Evolutionary conservation across 2,329 filamentous ascomycete species (phyloP).

Genomic region (Diaporthe sp.): DNA sequence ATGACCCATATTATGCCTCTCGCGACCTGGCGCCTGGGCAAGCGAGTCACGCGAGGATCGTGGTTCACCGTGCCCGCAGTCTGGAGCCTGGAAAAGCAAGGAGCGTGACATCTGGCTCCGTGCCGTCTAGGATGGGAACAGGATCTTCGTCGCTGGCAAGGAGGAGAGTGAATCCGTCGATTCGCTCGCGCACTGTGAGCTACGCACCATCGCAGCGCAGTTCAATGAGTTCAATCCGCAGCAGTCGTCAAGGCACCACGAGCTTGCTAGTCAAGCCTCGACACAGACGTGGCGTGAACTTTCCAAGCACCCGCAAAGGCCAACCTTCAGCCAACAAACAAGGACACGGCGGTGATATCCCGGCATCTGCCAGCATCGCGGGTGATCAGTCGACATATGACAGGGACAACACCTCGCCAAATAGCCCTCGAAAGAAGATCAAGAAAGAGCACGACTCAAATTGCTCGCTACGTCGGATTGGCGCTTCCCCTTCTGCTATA

Average conservation of each 20-base stretch:
- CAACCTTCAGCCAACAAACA: constrained; percentile 42
- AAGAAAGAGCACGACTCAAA: constrained; percentile 27
- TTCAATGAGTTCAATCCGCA: constrained; percentile 66
- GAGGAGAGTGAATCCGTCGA: constrained; percentile 34
- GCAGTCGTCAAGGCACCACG: constrained; percentile 58
- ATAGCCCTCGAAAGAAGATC: constrained; percentile 44
- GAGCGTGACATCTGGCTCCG: constrained; percentile 54
- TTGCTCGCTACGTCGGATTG: constrained; percentile 34
- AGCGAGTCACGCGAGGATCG: constrained; percentile 75
- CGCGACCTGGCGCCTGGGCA: constrained; percentile 61
- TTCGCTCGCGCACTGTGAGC: constrained; percentile 41
- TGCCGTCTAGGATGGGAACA: constrained; percentile 40
- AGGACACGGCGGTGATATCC: constrained; percentile 40
- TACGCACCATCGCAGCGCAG: constrained; percentile 53
- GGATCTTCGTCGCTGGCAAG: constrained; percentile 43
- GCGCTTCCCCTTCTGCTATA: constrained; percentile 50
- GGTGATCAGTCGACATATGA: constrained; percentile 48
- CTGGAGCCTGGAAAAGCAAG: constrained; percentile 48
- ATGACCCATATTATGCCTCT: constrained; percentile 87
- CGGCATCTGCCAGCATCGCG: constrained; percentile 48
- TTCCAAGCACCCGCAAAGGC: constrained; percentile 63
- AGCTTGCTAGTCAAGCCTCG: constrained; percentile 60
- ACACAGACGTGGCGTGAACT: constrained; percentile 68
- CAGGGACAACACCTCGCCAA: constrained; percentile 45
- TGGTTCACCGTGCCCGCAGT: constrained; percentile 69